These are phyloP conservation scores for Petunia axillaris DNA, from an alignment of 257 asterid species.

Conservation along the genomic window DNA sequence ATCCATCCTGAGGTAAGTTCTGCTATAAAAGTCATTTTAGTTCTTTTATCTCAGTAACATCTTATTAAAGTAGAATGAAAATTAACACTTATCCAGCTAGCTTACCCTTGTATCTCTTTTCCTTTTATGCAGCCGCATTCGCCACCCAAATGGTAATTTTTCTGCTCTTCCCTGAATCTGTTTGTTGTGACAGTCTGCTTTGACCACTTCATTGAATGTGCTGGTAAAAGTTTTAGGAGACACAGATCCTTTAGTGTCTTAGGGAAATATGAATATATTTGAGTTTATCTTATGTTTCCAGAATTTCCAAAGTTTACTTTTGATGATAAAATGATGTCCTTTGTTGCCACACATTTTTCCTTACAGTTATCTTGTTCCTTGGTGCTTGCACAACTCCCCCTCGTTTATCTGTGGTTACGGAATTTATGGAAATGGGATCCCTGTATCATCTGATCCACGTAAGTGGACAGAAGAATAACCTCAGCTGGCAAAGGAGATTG, in stretches of 20 bases:
- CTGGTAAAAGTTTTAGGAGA: not conserved
- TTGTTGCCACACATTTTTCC: conserved; percentile 24
- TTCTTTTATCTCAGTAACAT: not conserved
- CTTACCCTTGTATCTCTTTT: conserved; percentile 39
- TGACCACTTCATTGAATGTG: not conserved
- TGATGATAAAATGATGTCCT: not conserved
- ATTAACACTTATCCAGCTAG: conserved; percentile 28
- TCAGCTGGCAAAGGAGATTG: conserved; percentile 83
- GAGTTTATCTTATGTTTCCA: conserved; percentile 4
- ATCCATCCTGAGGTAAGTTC: conserved; percentile 75
- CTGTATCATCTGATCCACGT: conserved; percentile 80
- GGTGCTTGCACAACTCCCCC: conserved; percentile 96
- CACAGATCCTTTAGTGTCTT: conserved; percentile 19
- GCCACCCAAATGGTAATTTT: conserved; percentile 92
- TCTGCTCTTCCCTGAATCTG: conserved; percentile 29
- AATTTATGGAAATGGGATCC: conserved; percentile 95
- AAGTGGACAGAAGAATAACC: conserved; percentile 84
- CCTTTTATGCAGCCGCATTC: conserved; percentile 72
- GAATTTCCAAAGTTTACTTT: not conserved
- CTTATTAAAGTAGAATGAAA: conserved; percentile 10
- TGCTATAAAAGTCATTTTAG: not conserved
- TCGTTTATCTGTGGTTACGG: conserved; percentile 82
- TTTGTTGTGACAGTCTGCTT: not conserved
- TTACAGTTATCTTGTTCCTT: conserved; percentile 83
- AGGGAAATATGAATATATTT: conserved; percentile 14